Percentiles rank a stretch among this genome's conserved stretches.
Conservation (phyloP, 2,329 filamentous ascomycete species). For the Amesomyces nigricolor region DNA sequence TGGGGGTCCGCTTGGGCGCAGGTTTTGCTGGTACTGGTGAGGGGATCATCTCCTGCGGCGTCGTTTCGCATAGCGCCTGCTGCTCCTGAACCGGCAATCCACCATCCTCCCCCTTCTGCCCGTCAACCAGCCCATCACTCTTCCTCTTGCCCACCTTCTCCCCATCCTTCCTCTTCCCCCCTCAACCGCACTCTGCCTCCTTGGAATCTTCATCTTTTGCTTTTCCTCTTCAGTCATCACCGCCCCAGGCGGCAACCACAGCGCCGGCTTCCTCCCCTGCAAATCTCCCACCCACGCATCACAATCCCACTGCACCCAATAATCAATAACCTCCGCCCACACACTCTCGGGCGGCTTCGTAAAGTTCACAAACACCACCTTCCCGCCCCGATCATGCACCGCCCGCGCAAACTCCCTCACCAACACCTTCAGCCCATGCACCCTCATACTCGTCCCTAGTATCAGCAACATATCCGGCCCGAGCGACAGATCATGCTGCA, state of each 20-base stretch:
- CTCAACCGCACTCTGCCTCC: slow-evolving; percentile 22
- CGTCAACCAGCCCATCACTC: slow-evolving; percentile 22
- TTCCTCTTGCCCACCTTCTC: slow-evolving; percentile 23
- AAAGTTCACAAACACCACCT: slow-evolving; percentile 67
- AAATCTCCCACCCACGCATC: slow-evolving; percentile 66
- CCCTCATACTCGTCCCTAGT: slow-evolving; percentile 63
- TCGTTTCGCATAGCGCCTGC: neutral
- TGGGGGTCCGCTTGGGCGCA: slow-evolving; percentile 9
- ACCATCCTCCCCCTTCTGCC: slow-evolving; percentile 18
- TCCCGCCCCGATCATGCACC: slow-evolving; percentile 61
- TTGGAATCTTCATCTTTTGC: slow-evolving; percentile 33
- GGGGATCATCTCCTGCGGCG: neutral
- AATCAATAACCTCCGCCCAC: slow-evolving; percentile 69
- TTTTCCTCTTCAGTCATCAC: slow-evolving; percentile 35
- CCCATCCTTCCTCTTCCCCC: slow-evolving; percentile 15
- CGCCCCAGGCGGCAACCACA: slow-evolving; percentile 51
- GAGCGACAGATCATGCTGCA: slow-evolving; percentile 60
- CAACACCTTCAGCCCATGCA: slow-evolving; percentile 66
- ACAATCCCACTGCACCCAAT: slow-evolving; percentile 70
- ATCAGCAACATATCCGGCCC: slow-evolving; percentile 64
- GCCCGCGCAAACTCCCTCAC: slow-evolving; percentile 67
- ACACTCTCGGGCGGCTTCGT: slow-evolving; percentile 66
- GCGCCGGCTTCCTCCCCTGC: slow-evolving; percentile 50
- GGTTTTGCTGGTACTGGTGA: slow-evolving; percentile 6
- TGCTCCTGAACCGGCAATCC: neutral